These are phyloP conservation scores for Globisporangium yorkense DNA, from an alignment of 352 stramenopile genomes.

Conservation along the genomic window DNA sequence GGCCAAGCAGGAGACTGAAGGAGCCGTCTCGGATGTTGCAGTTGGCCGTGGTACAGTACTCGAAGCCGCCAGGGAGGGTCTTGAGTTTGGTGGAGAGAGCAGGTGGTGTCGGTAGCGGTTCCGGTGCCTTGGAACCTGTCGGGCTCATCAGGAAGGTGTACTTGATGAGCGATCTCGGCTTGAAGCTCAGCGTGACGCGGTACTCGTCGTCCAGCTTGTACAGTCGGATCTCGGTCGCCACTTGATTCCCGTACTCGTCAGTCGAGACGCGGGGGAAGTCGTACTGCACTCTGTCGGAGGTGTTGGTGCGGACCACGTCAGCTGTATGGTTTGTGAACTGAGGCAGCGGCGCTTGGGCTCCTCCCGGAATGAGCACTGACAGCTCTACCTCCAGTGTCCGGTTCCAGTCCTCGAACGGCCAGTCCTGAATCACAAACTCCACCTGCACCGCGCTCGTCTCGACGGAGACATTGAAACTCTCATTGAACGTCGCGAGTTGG, in stretches of 20 bases:
- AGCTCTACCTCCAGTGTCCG: not conserved
- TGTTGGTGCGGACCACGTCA: not conserved
- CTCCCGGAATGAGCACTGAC: not conserved
- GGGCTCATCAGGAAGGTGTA: conserved; percentile 6
- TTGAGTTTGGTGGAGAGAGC: conserved; percentile 4
- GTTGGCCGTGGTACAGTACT: conserved; percentile 11
- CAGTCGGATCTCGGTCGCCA: not conserved
- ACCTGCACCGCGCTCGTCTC: not conserved
- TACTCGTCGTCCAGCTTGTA: conserved; percentile 11
- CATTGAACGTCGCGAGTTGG: not conserved
- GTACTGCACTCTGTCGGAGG: not conserved
- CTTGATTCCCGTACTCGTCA: not conserved
- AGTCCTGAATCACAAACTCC: not conserved
- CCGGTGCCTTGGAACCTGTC: not conserved
- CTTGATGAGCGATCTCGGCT: not conserved
- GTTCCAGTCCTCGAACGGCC: not conserved
- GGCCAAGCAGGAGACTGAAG: conserved; percentile 14
- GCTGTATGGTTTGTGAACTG: not conserved
- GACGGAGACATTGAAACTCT: not conserved
- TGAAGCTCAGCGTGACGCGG: not conserved
- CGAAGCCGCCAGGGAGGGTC: conserved; percentile 13
- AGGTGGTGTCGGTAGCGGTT: not conserved
- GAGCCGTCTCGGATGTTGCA: conserved; percentile 14
- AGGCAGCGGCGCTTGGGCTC: not conserved
- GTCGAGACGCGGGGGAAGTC: not conserved